Evolutionary conservation across 2,329 filamentous ascomycete genomes (phyloP), one percentile per base, ranked within the genome.

Genomic region (Hymenoscyphus salicellus): DNA sequence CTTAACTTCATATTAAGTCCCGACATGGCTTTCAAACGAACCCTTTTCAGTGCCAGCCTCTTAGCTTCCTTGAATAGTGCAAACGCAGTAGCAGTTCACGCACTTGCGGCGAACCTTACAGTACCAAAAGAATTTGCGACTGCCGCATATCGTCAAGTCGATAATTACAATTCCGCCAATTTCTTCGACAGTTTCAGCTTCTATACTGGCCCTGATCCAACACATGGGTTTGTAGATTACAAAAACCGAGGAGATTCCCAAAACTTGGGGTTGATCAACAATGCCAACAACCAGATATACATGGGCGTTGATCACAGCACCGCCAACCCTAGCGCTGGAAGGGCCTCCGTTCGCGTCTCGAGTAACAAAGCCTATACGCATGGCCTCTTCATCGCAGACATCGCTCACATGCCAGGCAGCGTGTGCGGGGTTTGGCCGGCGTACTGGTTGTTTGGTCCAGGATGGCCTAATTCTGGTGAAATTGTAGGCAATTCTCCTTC

Each of bases 401-500:
- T 92, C 60, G 80, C 81, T 20, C 89, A 93, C 70, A 92, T 93
- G 88, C 89, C 90, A 2, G 70, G 82, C 81, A 86, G 86, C 1
- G 79, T 85, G 60, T 93, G 90, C 69, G 90, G 90, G 26, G 82
- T 86, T 26, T 92, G 90, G 89, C 89, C 90, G 62, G 58, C 60
- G 76, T 91, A 84, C 72, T 85, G 83, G 83, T 75, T 81, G n/a
- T 83, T 83, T 58, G 82, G 81, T 20, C 68, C 72, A 2, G 75
- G 83, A 69, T 91, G 88, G 89, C 89, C 88, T 0, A 73, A 74
- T 4, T 80, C 80, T 41, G 89, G 88, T 65, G 89, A 91, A 73
- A 79, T 91, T 63, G 46, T 52, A 52, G 14, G 46, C 2, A n/a
- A 17, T 26, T 20, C n/a, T 52, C 23, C 10, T 28, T 3, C 36